Evolutionary conservation across 441 rosid species (phyloP), one percentile per base, ranked within the genome.

Genomic region (Syzygium syzygioides): DNA sequence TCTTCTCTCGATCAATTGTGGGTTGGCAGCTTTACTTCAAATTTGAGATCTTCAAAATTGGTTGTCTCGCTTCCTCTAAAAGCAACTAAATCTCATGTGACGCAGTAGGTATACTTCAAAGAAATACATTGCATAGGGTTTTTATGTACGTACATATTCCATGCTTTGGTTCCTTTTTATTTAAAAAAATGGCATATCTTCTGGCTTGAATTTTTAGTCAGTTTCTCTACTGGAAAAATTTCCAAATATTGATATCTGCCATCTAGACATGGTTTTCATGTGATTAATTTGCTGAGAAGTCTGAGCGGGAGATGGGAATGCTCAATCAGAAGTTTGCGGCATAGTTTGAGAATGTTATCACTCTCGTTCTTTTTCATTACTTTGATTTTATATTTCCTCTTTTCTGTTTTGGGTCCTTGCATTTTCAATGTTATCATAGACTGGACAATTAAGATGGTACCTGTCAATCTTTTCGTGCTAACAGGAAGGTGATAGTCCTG

Each of bases 401-500:
- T 62, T 86, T 55, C 80, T 55, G 87, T 55, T 64, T 76, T 14
- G 55, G 41, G 84, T 76, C 62, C 83, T 89, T 89, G 9, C 25
- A 62, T 48, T 86, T 45, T 87, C 45, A 30, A 30, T 18, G 23
- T 62, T 15, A n/a, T 79, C 32, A 34, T 66, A 9, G 52, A 54
- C 62, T 71, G 76, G 71, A 85, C 18, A 32, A 89, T 53, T 89
- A 55, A 86, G 83, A 34, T 60, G 53, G 79, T 68, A 60, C 79
- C 53, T 89, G 89, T 86, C 87, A 79, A 90, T 88, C 86, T 57
- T 25, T 86, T 89, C 55, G 11, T 84, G 57, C 88, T 62, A 83
- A 88, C 86, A 98, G 99, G 99, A 96, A 89, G 92, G 91, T 50
- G 97, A 96, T 92, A 89, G 93, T 89, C 98, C 99, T 28, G 99